phyloP scores from a whole-genome alignment of 139 green algal genomes.

The Ettlia oleoabundans region DNA sequence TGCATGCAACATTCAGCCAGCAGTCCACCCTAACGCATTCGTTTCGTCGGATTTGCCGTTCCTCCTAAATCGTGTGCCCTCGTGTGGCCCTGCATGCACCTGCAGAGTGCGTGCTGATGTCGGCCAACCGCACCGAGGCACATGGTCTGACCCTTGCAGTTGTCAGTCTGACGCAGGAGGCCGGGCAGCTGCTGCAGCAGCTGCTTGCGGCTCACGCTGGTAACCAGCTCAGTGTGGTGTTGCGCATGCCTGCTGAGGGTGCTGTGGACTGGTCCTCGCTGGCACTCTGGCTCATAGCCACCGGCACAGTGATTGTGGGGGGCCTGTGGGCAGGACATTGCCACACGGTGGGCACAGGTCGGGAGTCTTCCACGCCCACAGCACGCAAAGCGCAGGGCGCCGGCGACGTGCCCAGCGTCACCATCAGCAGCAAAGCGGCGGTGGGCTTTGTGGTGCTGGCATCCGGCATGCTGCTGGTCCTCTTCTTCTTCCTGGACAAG shows the following conservation, averaged over 20 bases:
- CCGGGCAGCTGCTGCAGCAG: slow-evolving; percentile 35
- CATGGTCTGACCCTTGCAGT: slow-evolving; percentile 18
- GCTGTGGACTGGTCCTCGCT: slow-evolving; percentile 56
- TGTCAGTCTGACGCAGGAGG: slow-evolving; percentile 51
- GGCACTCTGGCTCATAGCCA: slow-evolving; percentile 75
- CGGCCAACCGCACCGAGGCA: slow-evolving; percentile 16
- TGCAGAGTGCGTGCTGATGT: slow-evolving; percentile 69
- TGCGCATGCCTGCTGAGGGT: slow-evolving; percentile 33
- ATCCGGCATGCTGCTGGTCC: slow-evolving; percentile 66
- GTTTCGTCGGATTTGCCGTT: no score
- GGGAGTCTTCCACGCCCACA: background rate
- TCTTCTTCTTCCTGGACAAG: slow-evolving; percentile 80
- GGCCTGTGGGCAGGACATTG: slow-evolving; percentile 66
- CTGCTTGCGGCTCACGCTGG: slow-evolving; percentile 13
- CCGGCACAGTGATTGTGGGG: slow-evolving; percentile 60
- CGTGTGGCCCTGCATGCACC: background rate
- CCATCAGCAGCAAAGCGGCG: slow-evolving; percentile 58
- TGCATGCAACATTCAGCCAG: no score
- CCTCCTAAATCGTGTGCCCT: background rate
- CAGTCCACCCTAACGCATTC: no score
- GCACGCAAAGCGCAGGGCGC: slow-evolving; percentile 5
- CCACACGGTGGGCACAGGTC: slow-evolving; percentile 2
- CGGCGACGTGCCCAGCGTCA: slow-evolving; percentile 3
- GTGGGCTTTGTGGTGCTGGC: slow-evolving; percentile 73
- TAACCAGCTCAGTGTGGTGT: background rate